Evolutionary conservation across 345 rosid genomes (phyloP).

Genomic region (Erodium maritimum): DNA sequence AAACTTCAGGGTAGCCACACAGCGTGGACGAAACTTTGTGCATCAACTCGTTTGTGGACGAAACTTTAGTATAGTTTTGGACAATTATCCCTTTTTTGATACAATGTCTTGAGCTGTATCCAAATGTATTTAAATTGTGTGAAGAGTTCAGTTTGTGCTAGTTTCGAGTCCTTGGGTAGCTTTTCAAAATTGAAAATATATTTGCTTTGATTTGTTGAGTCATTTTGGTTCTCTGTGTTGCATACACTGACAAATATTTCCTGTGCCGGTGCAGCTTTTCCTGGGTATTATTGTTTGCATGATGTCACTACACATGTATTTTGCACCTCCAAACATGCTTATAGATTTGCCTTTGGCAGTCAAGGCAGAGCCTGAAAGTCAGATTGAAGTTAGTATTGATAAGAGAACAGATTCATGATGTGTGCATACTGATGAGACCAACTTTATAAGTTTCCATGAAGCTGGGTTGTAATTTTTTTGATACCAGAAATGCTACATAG

Average conservation of each 20-base stretch:
- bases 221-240: not conserved
- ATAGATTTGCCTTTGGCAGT: conserved; percentile 40
- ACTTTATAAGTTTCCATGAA: no score
- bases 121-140: not conserved
- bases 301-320: conserved; percentile 94
- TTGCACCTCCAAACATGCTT: conserved; percentile 66
- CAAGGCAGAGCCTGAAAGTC: conserved; percentile 41
- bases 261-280: conserved; percentile 58
- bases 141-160: not conserved
- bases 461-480: no score
- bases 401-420: conserved; percentile 8
- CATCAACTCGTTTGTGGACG: no score
- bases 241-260: not conserved
- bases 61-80: no score
- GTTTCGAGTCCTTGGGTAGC: not conserved
- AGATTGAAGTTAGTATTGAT: conserved; percentile 42
- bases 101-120: not conserved
- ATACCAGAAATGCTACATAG: no score
- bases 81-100: not conserved
- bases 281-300: conserved; percentile 83
- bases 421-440: no score
- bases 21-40: no score
- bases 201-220: no score
- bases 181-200: not conserved
- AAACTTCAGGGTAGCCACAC: no score